Conservation (phyloP, 2,329 filamentous ascomycete species). For the Apiospora hydei region DNA sequence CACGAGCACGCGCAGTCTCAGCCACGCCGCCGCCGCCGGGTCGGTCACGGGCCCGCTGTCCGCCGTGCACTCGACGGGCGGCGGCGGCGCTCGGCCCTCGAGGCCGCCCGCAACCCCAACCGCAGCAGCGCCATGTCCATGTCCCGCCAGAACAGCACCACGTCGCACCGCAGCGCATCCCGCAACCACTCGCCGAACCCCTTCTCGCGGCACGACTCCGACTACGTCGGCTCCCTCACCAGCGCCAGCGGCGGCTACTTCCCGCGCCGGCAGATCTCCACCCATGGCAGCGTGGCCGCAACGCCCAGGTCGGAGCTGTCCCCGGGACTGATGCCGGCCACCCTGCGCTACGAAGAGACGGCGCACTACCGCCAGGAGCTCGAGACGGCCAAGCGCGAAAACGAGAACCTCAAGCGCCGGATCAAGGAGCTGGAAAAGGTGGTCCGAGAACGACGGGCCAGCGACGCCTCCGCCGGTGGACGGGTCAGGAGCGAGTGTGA, state of each 20-base stretch:
- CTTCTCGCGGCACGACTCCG: constrained; percentile 46
- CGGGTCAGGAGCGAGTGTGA: constrained; percentile 57
- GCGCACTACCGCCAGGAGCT: constrained; percentile 66
- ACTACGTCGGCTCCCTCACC: constrained; percentile 44
- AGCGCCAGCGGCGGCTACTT: constrained; percentile 41
- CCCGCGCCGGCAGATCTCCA: constrained; percentile 44
- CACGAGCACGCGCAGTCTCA: constrained; percentile 57
- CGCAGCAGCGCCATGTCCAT: constrained; percentile 49
- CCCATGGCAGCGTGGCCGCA: constrained; percentile 47
- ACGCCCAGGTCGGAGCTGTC: constrained; percentile 57
- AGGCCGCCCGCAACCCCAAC: constrained; percentile 52
- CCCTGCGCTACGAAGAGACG: constrained; percentile 68
- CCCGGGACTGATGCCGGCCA: constrained; percentile 62
- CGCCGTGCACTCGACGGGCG: constrained; percentile 42
- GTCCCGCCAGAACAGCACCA: constrained; percentile 61
- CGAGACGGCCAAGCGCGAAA: constrained; percentile 68
- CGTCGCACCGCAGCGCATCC: constrained; percentile 61
- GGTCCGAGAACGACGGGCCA: constrained; percentile 56
- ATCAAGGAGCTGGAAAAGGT: constrained; percentile 68
- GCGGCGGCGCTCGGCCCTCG: constrained; percentile 51
- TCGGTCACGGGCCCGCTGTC: constrained; percentile 44
- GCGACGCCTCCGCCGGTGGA: constrained; percentile 44
- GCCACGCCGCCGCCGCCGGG: constrained; percentile 52
- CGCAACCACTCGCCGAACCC: constrained; percentile 46
- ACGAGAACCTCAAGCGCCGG: constrained; percentile 66